phyloP scores from a whole-genome alignment of 1,284 basidiomycete genomes.

The Amylostereum areolatum region DNA sequence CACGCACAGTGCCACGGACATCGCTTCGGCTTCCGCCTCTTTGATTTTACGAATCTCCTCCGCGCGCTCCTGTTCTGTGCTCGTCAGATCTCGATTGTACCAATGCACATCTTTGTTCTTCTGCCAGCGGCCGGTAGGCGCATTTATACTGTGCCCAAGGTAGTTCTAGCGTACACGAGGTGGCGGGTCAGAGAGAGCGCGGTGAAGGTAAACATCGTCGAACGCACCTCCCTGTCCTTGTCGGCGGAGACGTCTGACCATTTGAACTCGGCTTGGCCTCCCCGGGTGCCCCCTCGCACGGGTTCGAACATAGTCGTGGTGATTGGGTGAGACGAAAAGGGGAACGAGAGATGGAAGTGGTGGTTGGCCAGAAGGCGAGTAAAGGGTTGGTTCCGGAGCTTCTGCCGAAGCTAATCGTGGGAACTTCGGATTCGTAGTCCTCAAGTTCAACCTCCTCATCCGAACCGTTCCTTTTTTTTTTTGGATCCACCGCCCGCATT shows the following conservation, averaged over 20 bases:
- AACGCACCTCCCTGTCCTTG: slow-evolving; percentile 80
- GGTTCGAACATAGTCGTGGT: slow-evolving; percentile 63
- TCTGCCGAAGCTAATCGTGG: too few species aligned
- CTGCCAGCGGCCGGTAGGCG: slow-evolving; percentile 90
- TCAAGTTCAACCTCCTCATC: too few species aligned
- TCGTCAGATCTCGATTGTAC: slow-evolving; percentile 67
- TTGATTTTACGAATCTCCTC: slow-evolving; percentile 80
- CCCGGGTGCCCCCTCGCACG: slow-evolving; percentile 78
- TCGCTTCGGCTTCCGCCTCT: slow-evolving; percentile 81
- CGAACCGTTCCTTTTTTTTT: too few species aligned
- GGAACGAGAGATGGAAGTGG: neutral
- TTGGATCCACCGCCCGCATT: too few species aligned
- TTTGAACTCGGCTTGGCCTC: slow-evolving; percentile 88
- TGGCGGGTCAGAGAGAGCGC: neutral
- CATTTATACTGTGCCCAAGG: slow-evolving; percentile 88
- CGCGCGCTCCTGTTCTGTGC: slow-evolving; percentile 37
- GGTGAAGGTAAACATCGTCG: neutral
- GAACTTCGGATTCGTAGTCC: too few species aligned
- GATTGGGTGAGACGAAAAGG: neutral
- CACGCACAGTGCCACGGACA: slow-evolving; percentile 72
- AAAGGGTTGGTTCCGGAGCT: neutral
- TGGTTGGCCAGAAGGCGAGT: neutral
- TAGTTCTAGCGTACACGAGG: slow-evolving; percentile 56
- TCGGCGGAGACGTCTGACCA: slow-evolving; percentile 88
- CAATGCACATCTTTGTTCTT: slow-evolving; percentile 94